Percentiles rank a stretch among this genome's conserved stretches.
phyloP scores from a whole-genome alignment of 2,329 filamentous ascomycete species.

The Exophiala xenobiotica region DNA sequence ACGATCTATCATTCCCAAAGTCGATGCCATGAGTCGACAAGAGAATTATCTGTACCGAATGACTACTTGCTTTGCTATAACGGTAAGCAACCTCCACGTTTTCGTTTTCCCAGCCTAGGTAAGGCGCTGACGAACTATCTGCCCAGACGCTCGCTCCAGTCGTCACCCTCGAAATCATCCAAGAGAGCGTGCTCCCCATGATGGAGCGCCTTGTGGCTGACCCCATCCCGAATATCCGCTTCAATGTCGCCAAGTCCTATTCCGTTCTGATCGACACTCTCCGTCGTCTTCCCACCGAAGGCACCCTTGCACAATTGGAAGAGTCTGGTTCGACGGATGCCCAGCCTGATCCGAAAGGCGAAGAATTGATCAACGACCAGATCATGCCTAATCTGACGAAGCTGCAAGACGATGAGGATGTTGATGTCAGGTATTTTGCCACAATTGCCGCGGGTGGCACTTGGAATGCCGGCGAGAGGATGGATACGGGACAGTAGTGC shows the following conservation, averaged over 20 bases:
- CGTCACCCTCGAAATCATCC: constrained; percentile 89
- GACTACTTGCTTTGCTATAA: constrained; percentile 99
- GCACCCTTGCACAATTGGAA: constrained; percentile 80
- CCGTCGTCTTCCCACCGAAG: constrained; percentile 83
- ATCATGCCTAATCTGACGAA: constrained; percentile 90
- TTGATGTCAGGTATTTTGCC: constrained; percentile 97
- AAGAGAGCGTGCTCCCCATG: constrained; percentile 90
- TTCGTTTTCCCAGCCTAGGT: constrained; percentile 14
- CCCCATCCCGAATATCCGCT: constrained; percentile 97
- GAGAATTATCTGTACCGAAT: constrained; percentile 99
- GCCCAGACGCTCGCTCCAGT: constrained; percentile 85
- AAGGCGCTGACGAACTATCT: constrained; percentile 27
- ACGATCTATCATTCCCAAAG: constrained; percentile 95
- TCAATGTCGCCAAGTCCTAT: constrained; percentile 99
- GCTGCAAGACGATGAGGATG: constrained; percentile 94
- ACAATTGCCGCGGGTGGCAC: constrained; percentile 71
- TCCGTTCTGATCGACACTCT: constrained; percentile 85
- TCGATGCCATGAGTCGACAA: constrained; percentile 97
- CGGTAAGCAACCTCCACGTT: too few species aligned
- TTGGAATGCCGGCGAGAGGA: constrained; percentile 53
- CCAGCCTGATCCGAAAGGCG: constrained; percentile 66
- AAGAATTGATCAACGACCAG: constrained; percentile 79
- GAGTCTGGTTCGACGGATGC: constrained; percentile 63
- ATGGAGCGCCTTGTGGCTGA: constrained; percentile 90
- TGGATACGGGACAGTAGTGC: constrained; percentile 30